Conservation (phyloP, 306 rosid species). For the Rubus idaeus region DNA sequence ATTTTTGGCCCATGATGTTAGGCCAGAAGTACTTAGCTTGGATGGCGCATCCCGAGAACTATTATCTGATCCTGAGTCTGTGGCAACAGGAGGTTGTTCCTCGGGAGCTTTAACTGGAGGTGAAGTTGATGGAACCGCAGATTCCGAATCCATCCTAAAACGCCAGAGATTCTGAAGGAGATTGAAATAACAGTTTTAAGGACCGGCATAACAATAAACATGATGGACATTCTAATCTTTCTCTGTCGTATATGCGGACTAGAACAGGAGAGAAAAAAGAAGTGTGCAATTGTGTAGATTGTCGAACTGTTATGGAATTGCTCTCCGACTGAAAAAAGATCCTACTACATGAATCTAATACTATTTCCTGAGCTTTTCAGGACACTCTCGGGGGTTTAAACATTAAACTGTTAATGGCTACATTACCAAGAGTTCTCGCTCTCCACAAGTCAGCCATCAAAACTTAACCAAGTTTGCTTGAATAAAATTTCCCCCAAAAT, state of each 20-base stretch:
- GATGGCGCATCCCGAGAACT: constrained; percentile 47
- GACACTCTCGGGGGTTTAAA: neutral
- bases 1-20: constrained; percentile 89
- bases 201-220: neutral
- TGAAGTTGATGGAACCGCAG: constrained; percentile 44
- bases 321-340: too few species aligned
- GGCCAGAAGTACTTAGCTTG: constrained; percentile 51
- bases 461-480: neutral
- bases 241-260: neutral
- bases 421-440: neutral
- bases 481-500: neutral
- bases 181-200: neutral
- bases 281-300: too few species aligned
- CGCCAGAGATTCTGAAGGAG: neutral
- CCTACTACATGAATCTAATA: too few species aligned
- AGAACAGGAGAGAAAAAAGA: too few species aligned
- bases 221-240: neutral
- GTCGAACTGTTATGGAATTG: neutral
- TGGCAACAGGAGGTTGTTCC: constrained; percentile 34
- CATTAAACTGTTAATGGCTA: neutral
- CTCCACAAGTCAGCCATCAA: neutral
- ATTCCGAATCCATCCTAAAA: constrained; percentile 63
- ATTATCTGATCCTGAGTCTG: constrained; percentile 44
- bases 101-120: constrained; percentile 45
- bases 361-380: neutral